Percentiles rank a stretch among this genome's conserved stretches.
Conservation (phyloP, 164 flowering plant genomes). For the Warburgia ugandensis region DNA sequence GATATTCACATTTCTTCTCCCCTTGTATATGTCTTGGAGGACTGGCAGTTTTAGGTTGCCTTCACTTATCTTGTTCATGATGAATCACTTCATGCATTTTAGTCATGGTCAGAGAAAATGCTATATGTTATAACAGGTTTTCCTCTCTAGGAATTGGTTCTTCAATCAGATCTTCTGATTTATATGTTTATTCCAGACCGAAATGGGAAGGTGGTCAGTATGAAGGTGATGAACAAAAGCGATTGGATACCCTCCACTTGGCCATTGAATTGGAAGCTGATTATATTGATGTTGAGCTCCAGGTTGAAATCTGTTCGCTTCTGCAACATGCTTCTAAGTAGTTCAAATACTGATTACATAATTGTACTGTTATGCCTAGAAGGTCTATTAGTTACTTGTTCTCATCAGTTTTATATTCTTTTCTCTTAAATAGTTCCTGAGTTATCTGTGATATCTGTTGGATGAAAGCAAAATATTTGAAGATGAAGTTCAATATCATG, state of each 20-base stretch:
- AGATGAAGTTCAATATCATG: no score
- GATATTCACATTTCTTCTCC: no score
- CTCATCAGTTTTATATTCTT: no score
- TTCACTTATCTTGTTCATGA: neutral
- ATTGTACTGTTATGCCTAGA: neutral
- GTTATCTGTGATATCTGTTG: no score
- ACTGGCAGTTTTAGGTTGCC: no score
- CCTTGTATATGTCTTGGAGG: no score
- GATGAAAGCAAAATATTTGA: no score
- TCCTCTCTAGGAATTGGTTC: neutral
- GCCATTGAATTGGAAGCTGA: slow-evolving; percentile 57
- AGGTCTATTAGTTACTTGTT: no score
- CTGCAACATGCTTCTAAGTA: neutral
- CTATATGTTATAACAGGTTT: neutral
- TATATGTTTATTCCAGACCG: slow-evolving; percentile 16
- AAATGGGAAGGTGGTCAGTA: slow-evolving; percentile 46
- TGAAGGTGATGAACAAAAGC: slow-evolving; percentile 41
- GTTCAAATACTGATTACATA: neutral
- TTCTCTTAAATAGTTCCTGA: no score
- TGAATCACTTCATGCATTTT: slow-evolving; percentile 1
- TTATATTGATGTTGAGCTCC: slow-evolving; percentile 50
- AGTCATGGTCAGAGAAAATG: neutral
- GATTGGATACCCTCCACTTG: slow-evolving; percentile 33
- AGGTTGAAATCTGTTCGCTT: slow-evolving; percentile 31
- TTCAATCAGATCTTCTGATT: no score